These are phyloP conservation scores for Septoria petroselini DNA, from an alignment of 2,329 filamentous ascomycete genomes.

Conservation along the genomic window DNA sequence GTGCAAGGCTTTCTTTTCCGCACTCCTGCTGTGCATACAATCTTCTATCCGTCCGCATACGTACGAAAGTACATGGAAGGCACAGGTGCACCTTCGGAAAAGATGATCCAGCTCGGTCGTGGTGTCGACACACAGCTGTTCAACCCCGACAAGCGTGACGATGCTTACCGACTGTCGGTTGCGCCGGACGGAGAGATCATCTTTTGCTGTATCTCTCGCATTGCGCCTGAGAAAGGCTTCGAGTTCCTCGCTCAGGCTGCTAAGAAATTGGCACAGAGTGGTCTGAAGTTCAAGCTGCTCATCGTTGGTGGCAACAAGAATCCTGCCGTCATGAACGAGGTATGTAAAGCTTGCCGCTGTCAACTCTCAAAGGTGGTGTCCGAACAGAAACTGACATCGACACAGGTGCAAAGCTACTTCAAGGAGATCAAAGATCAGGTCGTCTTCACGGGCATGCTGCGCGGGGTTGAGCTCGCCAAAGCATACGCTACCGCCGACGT, in stretches of 20 bases:
- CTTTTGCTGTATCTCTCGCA: slow-evolving; percentile 62
- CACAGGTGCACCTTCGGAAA: slow-evolving; percentile 54
- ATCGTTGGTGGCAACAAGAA: slow-evolving; percentile 68
- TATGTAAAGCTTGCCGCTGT: background rate
- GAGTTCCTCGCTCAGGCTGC: slow-evolving; percentile 61
- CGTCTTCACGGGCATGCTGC: slow-evolving; percentile 64
- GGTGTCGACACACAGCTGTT: slow-evolving; percentile 65
- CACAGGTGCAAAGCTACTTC: slow-evolving; percentile 57
- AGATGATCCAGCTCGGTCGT: slow-evolving; percentile 60
- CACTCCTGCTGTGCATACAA: slow-evolving; percentile 59
- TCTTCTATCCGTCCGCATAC: slow-evolving; percentile 67
- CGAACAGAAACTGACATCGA: background rate
- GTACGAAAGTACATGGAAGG: slow-evolving; percentile 60
- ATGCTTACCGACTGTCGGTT: slow-evolving; percentile 52
- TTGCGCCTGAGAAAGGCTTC: slow-evolving; percentile 70
- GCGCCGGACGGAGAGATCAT: slow-evolving; percentile 63
- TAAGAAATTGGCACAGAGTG: slow-evolving; percentile 53
- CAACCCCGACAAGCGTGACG: slow-evolving; percentile 53
- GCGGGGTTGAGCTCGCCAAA: slow-evolving; percentile 60
- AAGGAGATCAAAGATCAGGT: slow-evolving; percentile 55
- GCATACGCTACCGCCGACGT: slow-evolving; percentile 66
- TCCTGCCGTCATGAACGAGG: slow-evolving; percentile 57
- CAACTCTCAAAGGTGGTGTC: background rate
- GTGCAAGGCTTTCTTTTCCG: slow-evolving; percentile 67
- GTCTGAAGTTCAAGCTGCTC: slow-evolving; percentile 61